A percentile compares a stretch with the other conserved stretches of the same genome.
Evolutionary conservation across 2,329 filamentous ascomycete genomes (phyloP).

Genomic region (Mariannaea elegans): DNA sequence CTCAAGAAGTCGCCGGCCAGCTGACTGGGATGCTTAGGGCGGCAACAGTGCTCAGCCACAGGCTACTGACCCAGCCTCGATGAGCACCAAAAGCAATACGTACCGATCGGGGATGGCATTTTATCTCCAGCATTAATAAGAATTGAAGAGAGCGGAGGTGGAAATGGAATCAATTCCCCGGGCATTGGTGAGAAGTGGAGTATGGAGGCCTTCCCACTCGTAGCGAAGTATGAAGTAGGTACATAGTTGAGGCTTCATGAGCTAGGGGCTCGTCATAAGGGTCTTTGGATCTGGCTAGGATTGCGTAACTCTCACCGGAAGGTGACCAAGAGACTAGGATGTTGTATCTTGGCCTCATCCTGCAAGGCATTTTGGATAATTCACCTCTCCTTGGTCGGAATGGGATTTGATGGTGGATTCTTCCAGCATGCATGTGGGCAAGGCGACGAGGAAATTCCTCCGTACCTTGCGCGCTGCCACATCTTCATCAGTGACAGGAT

Average conservation of each 20-base stretch:
- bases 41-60: slow-evolving; percentile 7
- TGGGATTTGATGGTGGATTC: too few species aligned
- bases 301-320: slow-evolving; percentile 15
- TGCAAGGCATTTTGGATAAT: slow-evolving; percentile 9
- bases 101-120: background rate
- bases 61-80: background rate
- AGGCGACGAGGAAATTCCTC: too few species aligned
- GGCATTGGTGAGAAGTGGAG: background rate
- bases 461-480: too few species aligned
- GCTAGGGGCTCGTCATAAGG: too few species aligned
- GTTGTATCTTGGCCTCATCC: background rate
- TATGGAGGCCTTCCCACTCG: background rate
- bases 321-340: background rate
- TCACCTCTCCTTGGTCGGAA: background rate
- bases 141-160: background rate
- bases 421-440: too few species aligned
- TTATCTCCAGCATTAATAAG: background rate
- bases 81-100: background rate
- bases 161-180: slow-evolving; percentile 9
- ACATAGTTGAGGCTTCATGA: too few species aligned
- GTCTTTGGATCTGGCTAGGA: slow-evolving; percentile 18
- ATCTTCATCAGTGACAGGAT: background rate
- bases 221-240: too few species aligned
- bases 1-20: background rate
- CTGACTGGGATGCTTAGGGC: background rate